Conservation (phyloP, 75 land plant species). For the Isoetes taiwanensis region DNA sequence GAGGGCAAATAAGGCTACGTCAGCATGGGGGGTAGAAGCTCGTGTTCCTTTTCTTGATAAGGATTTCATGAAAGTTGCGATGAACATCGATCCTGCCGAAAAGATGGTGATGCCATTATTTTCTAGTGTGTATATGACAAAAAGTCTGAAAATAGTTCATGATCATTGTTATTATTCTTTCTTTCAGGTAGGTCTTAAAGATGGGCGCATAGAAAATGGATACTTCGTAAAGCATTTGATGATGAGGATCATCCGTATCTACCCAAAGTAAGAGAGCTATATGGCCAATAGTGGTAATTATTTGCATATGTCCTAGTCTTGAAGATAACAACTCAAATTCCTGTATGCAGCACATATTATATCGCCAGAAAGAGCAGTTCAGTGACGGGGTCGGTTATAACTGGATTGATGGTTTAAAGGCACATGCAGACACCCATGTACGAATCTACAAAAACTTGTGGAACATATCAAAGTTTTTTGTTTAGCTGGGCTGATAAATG, state of each 20-base stretch:
- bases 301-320: too few species aligned
- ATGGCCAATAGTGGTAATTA: too few species aligned
- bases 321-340: too few species aligned
- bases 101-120: background rate
- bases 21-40: background rate
- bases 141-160: background rate
- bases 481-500: too few species aligned
- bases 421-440: conserved; percentile 60
- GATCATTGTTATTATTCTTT: too few species aligned
- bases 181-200: background rate
- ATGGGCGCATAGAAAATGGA: conserved; percentile 5
- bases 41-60: conserved; percentile 3
- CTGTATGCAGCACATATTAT: conserved; percentile 94
- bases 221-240: background rate
- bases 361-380: conserved; percentile 97
- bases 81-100: conserved; percentile 3
- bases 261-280: conserved; percentile 3
- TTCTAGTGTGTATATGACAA: background rate
- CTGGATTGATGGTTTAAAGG: conserved; percentile 94
- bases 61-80: background rate
- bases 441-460: too few species aligned
- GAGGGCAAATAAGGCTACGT: conserved; percentile 1
- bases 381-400: conserved; percentile 98
- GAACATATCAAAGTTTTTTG: too few species aligned
- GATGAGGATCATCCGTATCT: background rate